Evolutionary conservation across 768 basidiomycete genomes (phyloP).

Genomic region (Rhodotorula toruloides): DNA sequence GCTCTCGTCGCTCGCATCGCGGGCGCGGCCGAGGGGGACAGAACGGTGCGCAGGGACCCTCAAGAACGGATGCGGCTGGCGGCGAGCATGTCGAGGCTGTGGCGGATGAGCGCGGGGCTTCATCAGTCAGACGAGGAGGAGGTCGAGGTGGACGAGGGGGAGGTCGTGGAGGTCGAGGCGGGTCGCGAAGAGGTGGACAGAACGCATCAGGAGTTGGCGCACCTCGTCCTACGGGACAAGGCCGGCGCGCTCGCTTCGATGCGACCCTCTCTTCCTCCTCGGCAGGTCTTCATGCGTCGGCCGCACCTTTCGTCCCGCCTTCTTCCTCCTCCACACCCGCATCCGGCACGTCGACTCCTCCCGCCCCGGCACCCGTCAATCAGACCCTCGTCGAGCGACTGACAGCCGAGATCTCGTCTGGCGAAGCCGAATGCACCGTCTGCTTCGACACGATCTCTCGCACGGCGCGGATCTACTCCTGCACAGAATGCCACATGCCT

Average conservation of each 20-base stretch:
- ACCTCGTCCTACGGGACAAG: background rate
- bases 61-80: background rate
- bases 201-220: background rate
- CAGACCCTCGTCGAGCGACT: conserved; percentile 68
- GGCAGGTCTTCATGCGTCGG: conserved; percentile 10
- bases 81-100: no score
- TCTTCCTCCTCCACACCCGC: conserved; percentile 5
- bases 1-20: background rate
- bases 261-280: conserved; percentile 11
- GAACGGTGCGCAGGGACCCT: background rate
- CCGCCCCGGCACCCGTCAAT: conserved; percentile 56
- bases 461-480: conserved; percentile 78
- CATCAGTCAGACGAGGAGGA: background rate
- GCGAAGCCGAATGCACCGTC: conserved; percentile 58
- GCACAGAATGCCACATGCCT: conserved; percentile 76
- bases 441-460: conserved; percentile 78
- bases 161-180: background rate
- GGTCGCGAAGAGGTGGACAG: background rate
- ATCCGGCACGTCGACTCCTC: background rate
- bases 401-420: conserved; percentile 64
- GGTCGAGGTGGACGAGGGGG: background rate
- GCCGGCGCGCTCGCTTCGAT: conserved; percentile 23
- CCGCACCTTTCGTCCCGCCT: conserved; percentile 7
- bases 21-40: background rate
- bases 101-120: no score